Evolutionary conservation across 2,329 filamentous ascomycete genomes (phyloP), one percentile per base, ranked within the genome.

Genomic region (Helicocarpus griseus): DNA sequence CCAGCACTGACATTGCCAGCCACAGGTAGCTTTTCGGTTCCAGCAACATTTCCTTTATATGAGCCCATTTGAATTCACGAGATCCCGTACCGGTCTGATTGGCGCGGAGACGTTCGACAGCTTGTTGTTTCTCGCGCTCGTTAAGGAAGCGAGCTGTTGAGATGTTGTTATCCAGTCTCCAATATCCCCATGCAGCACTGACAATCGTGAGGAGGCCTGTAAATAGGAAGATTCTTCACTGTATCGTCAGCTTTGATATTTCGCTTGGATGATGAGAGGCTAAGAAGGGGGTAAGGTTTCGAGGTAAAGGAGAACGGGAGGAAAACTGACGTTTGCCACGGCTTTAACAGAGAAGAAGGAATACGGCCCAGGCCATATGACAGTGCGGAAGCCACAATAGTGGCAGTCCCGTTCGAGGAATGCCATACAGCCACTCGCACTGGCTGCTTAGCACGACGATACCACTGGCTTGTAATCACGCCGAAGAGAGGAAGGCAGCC

Each of bases 351-450:
- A 26, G 63, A 58, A 0, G 69, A 70, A 11, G 71, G 57, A 52
- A 82, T 78, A 48, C 81, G 77, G 1, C 77, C 77, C 14, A 83
- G 65, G 0, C 78, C 80, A 52, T 75, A 82, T 0, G 80, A 80
- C 13, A 81, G 60, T 0, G 73, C 70, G 0, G 77, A 77, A 0
- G 79, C 80, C 11, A 80, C 63, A 38, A 83, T 79, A 5, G 75
- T 81, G 0, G 78, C 77, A 0, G 75, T 53, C 0, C 80, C 80
- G 48, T 80, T 84, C 0, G 79, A 82, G 3, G 78, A 72, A 57
- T 86, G 86, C 82, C 82, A 86, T n/a, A 76, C 75, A 0, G 80
- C 80, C 2, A 84, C 75, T 0, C 83, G 73, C 24, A 82, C 63
- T 0, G 82, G 80, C 63, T 86, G 82, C 58, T 86, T 81, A 4